Percentiles rank a stretch among this genome's conserved stretches.
Evolutionary conservation across 305 asterid genomes (phyloP).

Genomic region (Fraxinus latifolia): DNA sequence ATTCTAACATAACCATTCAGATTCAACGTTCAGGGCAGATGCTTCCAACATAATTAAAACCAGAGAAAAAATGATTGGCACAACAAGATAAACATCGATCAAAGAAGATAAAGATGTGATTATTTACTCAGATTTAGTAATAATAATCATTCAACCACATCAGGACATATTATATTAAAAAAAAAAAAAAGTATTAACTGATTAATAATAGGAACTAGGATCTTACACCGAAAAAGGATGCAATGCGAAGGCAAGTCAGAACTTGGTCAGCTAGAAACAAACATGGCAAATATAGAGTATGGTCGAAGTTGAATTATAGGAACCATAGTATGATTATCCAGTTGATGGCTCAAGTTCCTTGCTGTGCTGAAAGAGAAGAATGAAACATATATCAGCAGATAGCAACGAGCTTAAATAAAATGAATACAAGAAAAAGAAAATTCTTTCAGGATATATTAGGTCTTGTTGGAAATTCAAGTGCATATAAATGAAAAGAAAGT

Average conservation of each 20-base stretch:
- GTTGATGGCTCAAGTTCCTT: neutral
- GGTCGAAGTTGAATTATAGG: neutral
- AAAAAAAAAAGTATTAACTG: neutral
- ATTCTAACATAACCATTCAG: neutral
- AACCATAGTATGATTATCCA: neutral
- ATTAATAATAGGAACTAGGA: neutral
- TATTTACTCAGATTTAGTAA: neutral
- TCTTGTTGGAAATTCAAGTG: neutral
- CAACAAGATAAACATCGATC: neutral
- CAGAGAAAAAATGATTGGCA: neutral
- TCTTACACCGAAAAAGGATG: slow-evolving; percentile 18
- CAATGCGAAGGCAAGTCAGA: neutral
- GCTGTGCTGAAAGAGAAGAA: slow-evolving; percentile 19
- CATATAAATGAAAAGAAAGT: neutral
- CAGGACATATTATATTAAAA: neutral
- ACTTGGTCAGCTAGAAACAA: slow-evolving; percentile 1
- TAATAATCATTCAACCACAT: neutral
- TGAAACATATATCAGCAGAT: neutral
- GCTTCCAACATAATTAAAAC: neutral
- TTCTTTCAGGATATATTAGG: neutral
- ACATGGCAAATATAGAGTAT: neutral
- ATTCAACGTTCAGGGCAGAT: neutral
- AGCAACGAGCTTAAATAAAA: slow-evolving; percentile 6
- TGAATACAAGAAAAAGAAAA: neutral
- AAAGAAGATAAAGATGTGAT: neutral